These are phyloP conservation scores for Carex myosuroides DNA, from an alignment of 176 grass and related monocot genomes.

Conservation along the genomic window DNA sequence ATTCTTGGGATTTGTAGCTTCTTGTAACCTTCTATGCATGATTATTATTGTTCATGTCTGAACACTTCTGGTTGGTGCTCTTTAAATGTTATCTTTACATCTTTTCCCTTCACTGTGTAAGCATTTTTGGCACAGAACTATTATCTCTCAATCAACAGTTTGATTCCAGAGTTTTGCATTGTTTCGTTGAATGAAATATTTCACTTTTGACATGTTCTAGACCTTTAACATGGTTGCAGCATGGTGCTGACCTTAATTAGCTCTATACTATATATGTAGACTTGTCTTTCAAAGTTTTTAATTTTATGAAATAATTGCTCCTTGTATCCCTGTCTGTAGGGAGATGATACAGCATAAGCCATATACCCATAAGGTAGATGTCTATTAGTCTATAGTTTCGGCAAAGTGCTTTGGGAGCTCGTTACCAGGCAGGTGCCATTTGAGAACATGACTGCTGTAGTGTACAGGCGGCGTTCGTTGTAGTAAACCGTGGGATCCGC, in stretches of 20 bases:
- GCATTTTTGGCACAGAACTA: not conserved
- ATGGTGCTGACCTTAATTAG: not conserved
- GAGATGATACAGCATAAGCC: slow-evolving; percentile 90
- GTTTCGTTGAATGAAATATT: not conserved
- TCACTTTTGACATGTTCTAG: not conserved
- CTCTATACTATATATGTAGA: not conserved
- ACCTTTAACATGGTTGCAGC: not conserved
- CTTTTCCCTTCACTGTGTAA: not conserved
- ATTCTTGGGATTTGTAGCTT: not conserved
- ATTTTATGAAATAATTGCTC: not conserved
- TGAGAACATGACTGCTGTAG: slow-evolving; percentile 72
- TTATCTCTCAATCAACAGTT: not conserved
- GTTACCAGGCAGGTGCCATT: slow-evolving; percentile 63
- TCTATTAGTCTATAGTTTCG: slow-evolving; percentile 49
- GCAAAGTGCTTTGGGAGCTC: slow-evolving; percentile 68
- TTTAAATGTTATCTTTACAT: not conserved
- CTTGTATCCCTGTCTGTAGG: slow-evolving; percentile 15
- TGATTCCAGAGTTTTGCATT: not conserved
- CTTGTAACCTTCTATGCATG: not conserved
- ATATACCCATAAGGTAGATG: slow-evolving; percentile 66
- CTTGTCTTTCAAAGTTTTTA: not conserved
- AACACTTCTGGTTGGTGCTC: not conserved
- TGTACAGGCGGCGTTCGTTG: slow-evolving; percentile 67
- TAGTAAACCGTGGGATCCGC: slow-evolving; percentile 47
- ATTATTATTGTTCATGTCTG: not conserved